Base-by-base conservation (phyloP, 352 stramenopile genomes). In the Globisporangium abappressorium region DNA sequence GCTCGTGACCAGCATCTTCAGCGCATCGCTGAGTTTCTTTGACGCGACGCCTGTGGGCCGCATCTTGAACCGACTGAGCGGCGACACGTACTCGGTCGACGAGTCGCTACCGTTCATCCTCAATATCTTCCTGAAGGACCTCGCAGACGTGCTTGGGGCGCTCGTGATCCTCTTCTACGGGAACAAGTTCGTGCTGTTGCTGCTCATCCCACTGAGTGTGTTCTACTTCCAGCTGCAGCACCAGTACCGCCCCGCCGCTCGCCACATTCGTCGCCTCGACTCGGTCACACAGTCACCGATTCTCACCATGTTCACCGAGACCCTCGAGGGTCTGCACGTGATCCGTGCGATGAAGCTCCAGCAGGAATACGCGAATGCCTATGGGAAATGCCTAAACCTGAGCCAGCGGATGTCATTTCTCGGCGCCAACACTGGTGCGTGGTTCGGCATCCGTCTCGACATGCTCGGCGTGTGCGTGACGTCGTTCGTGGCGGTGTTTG, bases 61-160 rank as follows among this genome's bases (percentile, higher is more conserved):
- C 15, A 81, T 96, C 43, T 69, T 94, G 2, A 96, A 96, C 36
- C 76, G 88, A 11, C 63, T 94, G n/a, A 92, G 85, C 28, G 82
- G 85, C 8, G 86, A 96, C 57, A 93, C 85, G 9, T 97, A 94
- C 61, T 73, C 80, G 3, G 78, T 97, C 8, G 90, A 97, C 70
- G 87, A 96, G 66, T 92, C 85, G 18, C 71, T 97, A 15, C 91
- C 92, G 7, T 97, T 97, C 58, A 88, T 89, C 53, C 76, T 97
- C 58, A 97, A 97, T 65, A 85, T 96, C 43, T 94, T 95, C 57
- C 69, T 97, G 14, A 92, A 90, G 43, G 88, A 97, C 69, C 68
- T 83, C 14, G 79, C 85, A 1, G 86, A 92, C 12, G 75, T 97
- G 6, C 26, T 82, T 4, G 90, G 88, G 0, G 79, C 87, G 2